Base-by-base conservation (phyloP, 805 yeast genomes). In the Zygotorulaspora florentina region DNA sequence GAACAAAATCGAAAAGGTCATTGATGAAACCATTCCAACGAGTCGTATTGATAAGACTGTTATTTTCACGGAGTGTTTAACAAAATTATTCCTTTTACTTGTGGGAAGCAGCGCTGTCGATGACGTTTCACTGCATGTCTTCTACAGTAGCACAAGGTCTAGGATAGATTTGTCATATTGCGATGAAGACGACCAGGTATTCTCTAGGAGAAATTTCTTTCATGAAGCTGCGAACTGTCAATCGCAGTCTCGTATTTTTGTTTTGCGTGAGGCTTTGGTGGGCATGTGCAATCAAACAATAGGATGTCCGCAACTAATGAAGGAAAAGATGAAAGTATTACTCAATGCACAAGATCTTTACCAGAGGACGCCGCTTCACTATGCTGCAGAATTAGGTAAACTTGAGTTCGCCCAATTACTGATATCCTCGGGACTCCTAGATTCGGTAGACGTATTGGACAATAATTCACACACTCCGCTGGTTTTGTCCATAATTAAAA, bases 281-380 rank as follows among this genome's bases (percentile, higher is more conserved):
- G 26, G 42, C 18, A 45, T 38, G 9, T 18, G 47, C 6, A 37
- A 42, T 6, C 12, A 15, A 15, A 40, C 45, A 8, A 43, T 48
- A 10, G 45, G 50, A 27, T 33, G 39, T 12, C 42, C 45, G 12
- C 35, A 52, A 2, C 30, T 52, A 18, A 49, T 56, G 5, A 47
- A 54, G 18, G 60, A 57, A 3, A 50, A 53, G 1, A 46, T 66
- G 11, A 52, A 54, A 16, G 41, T 43, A n/a, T 47, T 67, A n/a
- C 42, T 71, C 12, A 67, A 68, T 29, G 61, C 67, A 12, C 77
- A 74, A 56, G 95, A 86, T 63, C 72, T 77, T 39, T 79, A 80
- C 53, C 95, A 95, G 3, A 75, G 91, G 52, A 81, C 84, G 1
- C 90, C 97, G 17, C 68, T 93, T 13, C 98, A 91, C 65, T 88